Conservation (phyloP, 164 flowering plant species). For the Litsea cubeba region DNA sequence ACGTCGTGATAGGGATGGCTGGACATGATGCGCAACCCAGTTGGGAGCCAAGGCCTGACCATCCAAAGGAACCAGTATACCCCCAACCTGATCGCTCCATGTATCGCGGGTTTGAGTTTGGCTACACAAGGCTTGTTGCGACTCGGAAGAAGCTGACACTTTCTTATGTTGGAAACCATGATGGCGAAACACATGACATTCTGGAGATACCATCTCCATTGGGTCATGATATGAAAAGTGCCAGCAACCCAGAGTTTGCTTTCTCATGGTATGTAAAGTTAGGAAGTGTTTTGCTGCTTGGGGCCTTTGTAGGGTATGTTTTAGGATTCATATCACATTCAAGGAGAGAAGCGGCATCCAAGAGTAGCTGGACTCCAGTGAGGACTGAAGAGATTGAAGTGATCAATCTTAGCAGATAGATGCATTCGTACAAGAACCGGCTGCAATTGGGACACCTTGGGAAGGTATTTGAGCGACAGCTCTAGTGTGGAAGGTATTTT, state of each 20-base stretch:
- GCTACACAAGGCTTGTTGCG: conserved; percentile 77
- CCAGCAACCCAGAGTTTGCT: conserved; percentile 11
- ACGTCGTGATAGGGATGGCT: conserved; percentile 94
- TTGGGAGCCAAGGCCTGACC: conserved; percentile 80
- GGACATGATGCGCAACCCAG: conserved; percentile 95
- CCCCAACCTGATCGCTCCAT: conserved; percentile 75
- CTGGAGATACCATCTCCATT: conserved; percentile 56
- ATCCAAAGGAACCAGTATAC: conserved; percentile 57
- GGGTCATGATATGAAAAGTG: conserved; percentile 40
- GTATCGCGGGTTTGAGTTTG: conserved; percentile 88
- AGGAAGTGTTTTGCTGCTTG: conserved; percentile 56
- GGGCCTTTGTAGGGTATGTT: conserved; percentile 62
- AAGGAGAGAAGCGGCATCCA: conserved; percentile 26
- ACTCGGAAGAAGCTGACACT: conserved; percentile 68
- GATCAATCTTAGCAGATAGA: background rate
- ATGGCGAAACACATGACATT: conserved; percentile 79
- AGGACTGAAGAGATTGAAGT: conserved; percentile 40
- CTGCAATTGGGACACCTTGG: no score
- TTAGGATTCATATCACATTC: conserved; percentile 60
- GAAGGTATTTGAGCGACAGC: no score
- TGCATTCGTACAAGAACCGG: background rate
- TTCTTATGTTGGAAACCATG: conserved; percentile 86
- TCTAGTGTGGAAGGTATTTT: no score
- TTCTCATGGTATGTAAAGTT: conserved; percentile 51
- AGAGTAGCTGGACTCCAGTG: conserved; percentile 53